phyloP scores from a whole-genome alignment of 2,329 filamentous ascomycete genomes.

The Penicillium sp. region DNA sequence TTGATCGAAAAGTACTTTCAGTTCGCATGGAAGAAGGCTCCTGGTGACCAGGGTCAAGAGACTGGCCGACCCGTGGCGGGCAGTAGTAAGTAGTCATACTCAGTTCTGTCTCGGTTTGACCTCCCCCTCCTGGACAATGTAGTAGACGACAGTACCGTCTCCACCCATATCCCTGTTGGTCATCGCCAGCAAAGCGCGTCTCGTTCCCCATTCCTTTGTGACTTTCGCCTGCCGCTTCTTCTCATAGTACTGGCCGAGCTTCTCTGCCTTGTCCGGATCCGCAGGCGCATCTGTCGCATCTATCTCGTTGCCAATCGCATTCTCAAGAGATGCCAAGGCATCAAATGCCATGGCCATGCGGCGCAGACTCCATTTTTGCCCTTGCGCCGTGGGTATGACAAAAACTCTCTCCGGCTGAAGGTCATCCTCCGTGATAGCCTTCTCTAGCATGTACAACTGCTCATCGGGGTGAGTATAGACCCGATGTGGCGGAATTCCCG shows the following conservation, averaged over 20 bases:
- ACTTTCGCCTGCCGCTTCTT: slow-evolving; percentile 19
- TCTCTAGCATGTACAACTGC: slow-evolving; percentile 54
- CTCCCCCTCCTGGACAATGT: slow-evolving; percentile 58
- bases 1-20: no score
- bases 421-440: slow-evolving; percentile 43
- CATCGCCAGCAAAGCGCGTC: slow-evolving; percentile 54
- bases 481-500: slow-evolving; percentile 55
- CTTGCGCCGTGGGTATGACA: slow-evolving; percentile 53
- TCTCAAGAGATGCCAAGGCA: slow-evolving; percentile 34
- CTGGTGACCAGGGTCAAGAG: no score
- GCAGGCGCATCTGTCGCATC: slow-evolving; percentile 5
- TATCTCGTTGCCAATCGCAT: slow-evolving; percentile 5
- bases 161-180: slow-evolving; percentile 45
- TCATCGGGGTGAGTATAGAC: slow-evolving; percentile 61
- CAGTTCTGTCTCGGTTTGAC: slow-evolving; percentile 61
- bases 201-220: slow-evolving; percentile 41
- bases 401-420: slow-evolving; percentile 50
- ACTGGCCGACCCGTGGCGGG: no score
- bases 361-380: slow-evolving; percentile 55
- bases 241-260: slow-evolving; percentile 29
- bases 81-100: neutral
- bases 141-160: slow-evolving; percentile 61
- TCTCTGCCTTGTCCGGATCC: slow-evolving; percentile 22
- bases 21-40: no score
- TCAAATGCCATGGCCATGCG: slow-evolving; percentile 54